Evolutionary conservation across 2,329 filamentous ascomycete species (phyloP), one percentile per base, ranked within the genome.

Genomic region (Phyllosticta capitalensis): DNA sequence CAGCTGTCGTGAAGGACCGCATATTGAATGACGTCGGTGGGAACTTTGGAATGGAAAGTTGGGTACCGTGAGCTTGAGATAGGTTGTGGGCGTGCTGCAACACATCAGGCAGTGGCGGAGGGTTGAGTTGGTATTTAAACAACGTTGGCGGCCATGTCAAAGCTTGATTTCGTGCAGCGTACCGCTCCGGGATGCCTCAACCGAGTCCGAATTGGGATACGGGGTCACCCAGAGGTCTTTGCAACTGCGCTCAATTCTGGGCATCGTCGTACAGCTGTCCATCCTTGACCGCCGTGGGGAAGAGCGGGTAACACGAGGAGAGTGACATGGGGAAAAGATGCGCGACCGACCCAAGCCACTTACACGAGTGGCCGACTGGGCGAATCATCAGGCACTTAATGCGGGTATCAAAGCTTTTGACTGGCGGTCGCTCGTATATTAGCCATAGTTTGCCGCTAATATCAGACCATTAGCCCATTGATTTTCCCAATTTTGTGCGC

Each of bases 41-140:
- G n/a, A n/a, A 4, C 1, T n/a, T 45, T 6, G 14, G 1, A 5
- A 1, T 6, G 5, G 2, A n/a, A 14, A 45, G 1, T 4, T 14
- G 14, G 3, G 5, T 7, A n/a, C 17, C 17, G 14, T n/a, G 14
- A 5, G 17, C 1, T 17, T 45, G 17, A 45, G 7, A n/a, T 3
- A 6, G 6, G 33, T 5, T n/a, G 33, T 45, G 14, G 33, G 6
- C 1, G 12, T n/a, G 14, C 9, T 9, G 30, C 10, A 3, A 17
- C 3, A 12, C 12, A 3, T 38, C 6, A 17, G 14, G 33, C 1
- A 17, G 17, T 17, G 1, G 1, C 14, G 33, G 2, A 17, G 14
- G 33, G 38, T n/a, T 45, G 14, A n/a, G 14, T 45, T 45, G 17
- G 38, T 45, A 45, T 19, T 45, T n/a, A 45, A 45, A n/a, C 38